Base-by-base conservation (phyloP, 331 rosid genomes). In the Erythrophleum ivorense region DNA sequence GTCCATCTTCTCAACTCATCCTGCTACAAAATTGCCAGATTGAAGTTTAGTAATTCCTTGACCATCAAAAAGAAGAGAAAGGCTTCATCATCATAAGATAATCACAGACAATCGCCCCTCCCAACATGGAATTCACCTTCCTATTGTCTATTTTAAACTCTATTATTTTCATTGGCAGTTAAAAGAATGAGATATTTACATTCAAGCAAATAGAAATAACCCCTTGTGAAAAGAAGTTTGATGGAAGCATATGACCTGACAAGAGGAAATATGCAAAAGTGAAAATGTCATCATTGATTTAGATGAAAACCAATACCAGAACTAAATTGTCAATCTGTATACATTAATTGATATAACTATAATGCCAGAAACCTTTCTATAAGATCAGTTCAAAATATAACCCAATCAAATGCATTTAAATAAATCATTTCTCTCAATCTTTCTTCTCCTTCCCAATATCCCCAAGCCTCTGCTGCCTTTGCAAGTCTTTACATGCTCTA, bases 1-100 rank as follows among this genome's bases (percentile, higher is more conserved):
- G 99, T 93, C 99, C 99, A 93, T 76, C 84, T 82, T 53, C 88
- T 83, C 14, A 82, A 49, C 52, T 82, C 84, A 24, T 81, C 93
- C 97, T 90, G 88, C 82, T 41, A 85, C 40, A 77, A 77, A 84
- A 66, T 55, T 24, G 33, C 24, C 43, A 31, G 45, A 24, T 48
- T 70, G 59, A 71, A 82, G 73, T 15, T 78, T 41, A 78, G 67
- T 70, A 86, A 31, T 52, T 79, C 76, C 77, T 62, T 80, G 63
- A 60, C 57, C 76, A 81, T 38, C 71, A 54, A 81, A 76, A 74
- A 46, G 81, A 59, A 83, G 43, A 21, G 62, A 81, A 29, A 72
- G 67, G 46, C 55, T 60, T 36, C 53, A 72, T n/a, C 41, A 71
- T 24, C 59, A 71, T 71, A 5, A 12, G 60, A 49, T 11, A 49